Conservation (phyloP, 768 basidiomycete species). For the Suillus placidus region DNA sequence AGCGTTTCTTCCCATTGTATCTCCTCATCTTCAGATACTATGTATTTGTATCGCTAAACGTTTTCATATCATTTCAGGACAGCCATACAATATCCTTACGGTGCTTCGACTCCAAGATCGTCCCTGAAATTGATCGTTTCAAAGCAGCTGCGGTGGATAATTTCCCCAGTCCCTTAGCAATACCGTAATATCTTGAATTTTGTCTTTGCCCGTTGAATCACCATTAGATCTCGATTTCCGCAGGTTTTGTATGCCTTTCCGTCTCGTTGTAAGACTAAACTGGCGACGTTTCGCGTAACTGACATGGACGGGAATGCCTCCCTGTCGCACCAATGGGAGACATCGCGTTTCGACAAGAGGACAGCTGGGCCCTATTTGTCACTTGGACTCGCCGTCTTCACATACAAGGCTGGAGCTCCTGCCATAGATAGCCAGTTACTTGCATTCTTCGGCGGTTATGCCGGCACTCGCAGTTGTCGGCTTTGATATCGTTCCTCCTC, state of each 20-base stretch:
- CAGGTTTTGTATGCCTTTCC: not conserved
- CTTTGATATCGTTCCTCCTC: not conserved
- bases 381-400: not conserved
- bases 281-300: no score
- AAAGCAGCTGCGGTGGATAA: not conserved
- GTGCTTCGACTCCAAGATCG: not conserved
- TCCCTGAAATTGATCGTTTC: not conserved
- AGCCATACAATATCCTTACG: not conserved
- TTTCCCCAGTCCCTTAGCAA: not conserved
- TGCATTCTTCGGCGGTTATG: not conserved
- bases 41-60: not conserved
- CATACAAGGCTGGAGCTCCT: not conserved
- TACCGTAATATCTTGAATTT: not conserved
- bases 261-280: not conserved
- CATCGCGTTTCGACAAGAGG: not conserved
- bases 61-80: not conserved
- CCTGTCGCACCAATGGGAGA: not conserved
- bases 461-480: not conserved
- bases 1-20: not conserved
- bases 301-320: no score
- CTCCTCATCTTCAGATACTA: not conserved
- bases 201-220: not conserved
- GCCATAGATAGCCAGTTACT: not conserved
- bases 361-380: not conserved
- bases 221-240: not conserved